These are phyloP conservation scores for Lichtheimia ramosa DNA, from an alignment of 371 early-diverging fungal species.

Conservation along the genomic window DNA sequence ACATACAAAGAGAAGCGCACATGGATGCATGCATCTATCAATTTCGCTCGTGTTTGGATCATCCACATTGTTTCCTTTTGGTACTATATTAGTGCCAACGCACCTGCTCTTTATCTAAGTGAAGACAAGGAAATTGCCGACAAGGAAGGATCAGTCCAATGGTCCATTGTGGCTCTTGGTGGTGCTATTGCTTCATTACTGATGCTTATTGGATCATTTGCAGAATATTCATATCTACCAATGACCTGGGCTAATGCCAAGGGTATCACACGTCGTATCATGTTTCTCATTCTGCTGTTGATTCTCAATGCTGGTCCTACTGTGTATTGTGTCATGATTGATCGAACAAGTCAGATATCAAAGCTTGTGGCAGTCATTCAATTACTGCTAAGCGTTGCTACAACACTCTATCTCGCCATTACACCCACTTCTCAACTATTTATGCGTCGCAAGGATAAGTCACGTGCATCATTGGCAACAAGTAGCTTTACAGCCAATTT, in stretches of 20 bases:
- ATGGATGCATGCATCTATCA: constrained; percentile 83
- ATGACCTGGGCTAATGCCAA: constrained; percentile 60
- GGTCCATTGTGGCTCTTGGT: constrained; percentile 75
- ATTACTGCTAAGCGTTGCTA: constrained; percentile 64
- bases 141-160: constrained; percentile 53
- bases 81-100: constrained; percentile 79
- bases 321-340: constrained; percentile 58
- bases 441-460: constrained; percentile 38
- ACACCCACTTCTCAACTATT: constrained; percentile 72
- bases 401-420: constrained; percentile 67
- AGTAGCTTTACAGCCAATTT: constrained; percentile 81
- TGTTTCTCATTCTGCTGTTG: constrained; percentile 62
- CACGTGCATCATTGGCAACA: constrained; percentile 56
- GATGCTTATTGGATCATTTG: constrained; percentile 65
- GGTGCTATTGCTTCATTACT: constrained; percentile 73
- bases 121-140: constrained; percentile 39
- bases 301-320: constrained; percentile 70
- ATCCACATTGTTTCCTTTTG: constrained; percentile 83
- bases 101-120: constrained; percentile 65
- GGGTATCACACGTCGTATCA: constrained; percentile 60
- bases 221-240: constrained; percentile 74
- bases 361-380: constrained; percentile 67
- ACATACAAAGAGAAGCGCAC: constrained; percentile 88
- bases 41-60: constrained; percentile 88
- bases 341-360: constrained; percentile 46